phyloP scores from a whole-genome alignment of 176 grass and related monocot species.

The Oryza longistaminata region DNA sequence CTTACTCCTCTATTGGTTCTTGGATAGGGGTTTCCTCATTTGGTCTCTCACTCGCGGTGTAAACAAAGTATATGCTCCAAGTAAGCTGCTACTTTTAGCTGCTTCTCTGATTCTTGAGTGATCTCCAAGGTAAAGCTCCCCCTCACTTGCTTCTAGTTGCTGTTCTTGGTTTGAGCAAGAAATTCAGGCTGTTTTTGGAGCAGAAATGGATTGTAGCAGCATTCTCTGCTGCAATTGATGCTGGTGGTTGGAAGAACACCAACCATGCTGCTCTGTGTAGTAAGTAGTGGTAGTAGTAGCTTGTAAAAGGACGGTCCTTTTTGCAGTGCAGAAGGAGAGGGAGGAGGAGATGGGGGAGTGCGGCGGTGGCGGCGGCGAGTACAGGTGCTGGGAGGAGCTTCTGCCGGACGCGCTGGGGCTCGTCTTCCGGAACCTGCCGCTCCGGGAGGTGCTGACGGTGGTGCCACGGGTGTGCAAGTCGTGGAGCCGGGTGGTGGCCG shows the following conservation, averaged over 20 bases:
- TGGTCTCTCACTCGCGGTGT: slow-evolving; percentile 21
- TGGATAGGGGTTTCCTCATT: slow-evolving; percentile 42
- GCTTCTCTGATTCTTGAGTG: slow-evolving; percentile 23
- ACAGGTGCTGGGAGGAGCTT: slow-evolving; percentile 81
- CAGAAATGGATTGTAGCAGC: background rate
- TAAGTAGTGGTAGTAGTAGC: background rate
- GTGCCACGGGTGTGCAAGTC: slow-evolving; percentile 89
- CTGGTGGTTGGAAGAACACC: slow-evolving; percentile 31
- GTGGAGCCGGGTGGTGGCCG: slow-evolving; percentile 65
- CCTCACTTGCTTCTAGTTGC: background rate
- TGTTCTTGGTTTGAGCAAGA: slow-evolving; percentile 27
- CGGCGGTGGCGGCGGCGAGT: slow-evolving; percentile 43
- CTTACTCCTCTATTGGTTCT: slow-evolving; percentile 30
- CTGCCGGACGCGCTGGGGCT: slow-evolving; percentile 91
- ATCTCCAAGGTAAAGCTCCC: slow-evolving; percentile 37
- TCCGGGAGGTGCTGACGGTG: slow-evolving; percentile 83
- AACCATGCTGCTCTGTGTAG: background rate
- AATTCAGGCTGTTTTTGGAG: slow-evolving; percentile 17
- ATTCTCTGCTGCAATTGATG: slow-evolving; percentile 12
- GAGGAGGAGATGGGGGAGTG: slow-evolving; percentile 57
- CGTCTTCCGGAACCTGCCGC: slow-evolving; percentile 82
- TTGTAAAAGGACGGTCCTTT: slow-evolving; percentile 31
- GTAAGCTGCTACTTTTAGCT: slow-evolving; percentile 36
- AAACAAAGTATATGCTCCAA: slow-evolving; percentile 24
- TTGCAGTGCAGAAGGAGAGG: background rate